Conservation (phyloP, 139 green algal species). For the Pleodorina starrii region DNA sequence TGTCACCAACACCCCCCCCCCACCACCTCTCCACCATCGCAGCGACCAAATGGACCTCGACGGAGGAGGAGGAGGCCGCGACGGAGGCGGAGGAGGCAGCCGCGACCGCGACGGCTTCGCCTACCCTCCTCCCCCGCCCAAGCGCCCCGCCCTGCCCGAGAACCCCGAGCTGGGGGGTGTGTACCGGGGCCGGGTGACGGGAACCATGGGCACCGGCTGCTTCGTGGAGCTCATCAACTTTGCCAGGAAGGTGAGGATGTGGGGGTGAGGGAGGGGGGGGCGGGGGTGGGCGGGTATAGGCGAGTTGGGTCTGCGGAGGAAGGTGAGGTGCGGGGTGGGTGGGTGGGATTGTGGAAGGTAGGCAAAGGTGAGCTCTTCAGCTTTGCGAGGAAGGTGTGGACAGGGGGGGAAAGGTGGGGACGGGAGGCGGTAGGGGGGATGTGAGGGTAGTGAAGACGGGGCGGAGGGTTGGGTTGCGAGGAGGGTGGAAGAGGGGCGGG, state of each 20-base stretch:
- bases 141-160: constrained; percentile 58
- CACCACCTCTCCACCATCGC: too few relatives aligned
- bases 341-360: background rate
- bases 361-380: too few relatives aligned
- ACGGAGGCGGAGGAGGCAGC: background rate
- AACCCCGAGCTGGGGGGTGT: constrained; percentile 83
- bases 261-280: background rate
- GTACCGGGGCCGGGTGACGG: constrained; percentile 81
- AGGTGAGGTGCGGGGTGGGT: too few relatives aligned
- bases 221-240: constrained; percentile 95
- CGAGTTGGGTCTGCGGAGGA: background rate
- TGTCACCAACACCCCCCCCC: too few relatives aligned
- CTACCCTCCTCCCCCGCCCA: constrained; percentile 49
- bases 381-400: background rate
- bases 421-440: background rate
- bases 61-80: background rate
- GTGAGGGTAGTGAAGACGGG: background rate
- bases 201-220: constrained; percentile 96
- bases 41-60: constrained; percentile 39
- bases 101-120: constrained; percentile 39
- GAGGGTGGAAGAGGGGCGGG: too few relatives aligned
- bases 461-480: too few relatives aligned
- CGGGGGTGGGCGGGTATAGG: too few relatives aligned
- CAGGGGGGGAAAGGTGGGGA: background rate
- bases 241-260: constrained; percentile 47